Percentiles rank a stretch among this genome's conserved stretches.
Evolutionary conservation across 331 rosid species (phyloP).

Genomic region (Arachis monticola): DNA sequence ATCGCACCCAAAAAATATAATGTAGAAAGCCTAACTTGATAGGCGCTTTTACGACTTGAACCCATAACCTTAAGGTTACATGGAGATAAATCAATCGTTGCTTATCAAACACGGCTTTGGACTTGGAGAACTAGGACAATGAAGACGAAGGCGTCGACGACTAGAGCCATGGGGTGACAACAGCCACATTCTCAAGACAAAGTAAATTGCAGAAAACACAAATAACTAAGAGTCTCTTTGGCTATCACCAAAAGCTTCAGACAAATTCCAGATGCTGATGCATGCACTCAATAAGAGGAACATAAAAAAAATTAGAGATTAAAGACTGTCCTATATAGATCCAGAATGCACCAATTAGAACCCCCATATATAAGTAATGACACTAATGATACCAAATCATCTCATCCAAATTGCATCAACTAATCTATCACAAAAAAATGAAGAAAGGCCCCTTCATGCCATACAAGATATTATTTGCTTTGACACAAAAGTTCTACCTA

Average conservation of each 20-base stretch:
- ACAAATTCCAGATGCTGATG: background rate
- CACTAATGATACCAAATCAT: constrained; percentile 61
- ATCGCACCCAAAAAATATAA: too few species aligned
- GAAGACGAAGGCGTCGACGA: too few species aligned
- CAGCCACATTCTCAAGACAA: too few species aligned
- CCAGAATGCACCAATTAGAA: constrained; percentile 24
- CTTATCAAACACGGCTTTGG: too few species aligned
- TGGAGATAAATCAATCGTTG: too few species aligned
- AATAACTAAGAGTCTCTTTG: background rate
- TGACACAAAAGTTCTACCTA: background rate
- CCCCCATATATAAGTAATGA: constrained; percentile 34
- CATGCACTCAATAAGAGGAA: constrained; percentile 19
- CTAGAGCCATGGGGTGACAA: too few species aligned
- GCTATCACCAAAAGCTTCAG: background rate
- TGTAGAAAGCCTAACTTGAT: too few species aligned
- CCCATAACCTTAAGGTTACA: too few species aligned
- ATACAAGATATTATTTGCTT: constrained; percentile 59
- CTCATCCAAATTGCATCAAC: constrained; percentile 62
- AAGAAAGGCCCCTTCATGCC: constrained; percentile 57
- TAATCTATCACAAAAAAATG: constrained; percentile 44
- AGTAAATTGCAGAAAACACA: background rate
- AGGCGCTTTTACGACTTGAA: too few species aligned
- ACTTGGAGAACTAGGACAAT: too few species aligned
- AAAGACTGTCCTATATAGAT: constrained; percentile 18
- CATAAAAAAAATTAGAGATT: background rate